These are phyloP conservation scores for Vaccinium macrocarpon DNA, from an alignment of 148 eudicot genomes.

Conservation along the genomic window DNA sequence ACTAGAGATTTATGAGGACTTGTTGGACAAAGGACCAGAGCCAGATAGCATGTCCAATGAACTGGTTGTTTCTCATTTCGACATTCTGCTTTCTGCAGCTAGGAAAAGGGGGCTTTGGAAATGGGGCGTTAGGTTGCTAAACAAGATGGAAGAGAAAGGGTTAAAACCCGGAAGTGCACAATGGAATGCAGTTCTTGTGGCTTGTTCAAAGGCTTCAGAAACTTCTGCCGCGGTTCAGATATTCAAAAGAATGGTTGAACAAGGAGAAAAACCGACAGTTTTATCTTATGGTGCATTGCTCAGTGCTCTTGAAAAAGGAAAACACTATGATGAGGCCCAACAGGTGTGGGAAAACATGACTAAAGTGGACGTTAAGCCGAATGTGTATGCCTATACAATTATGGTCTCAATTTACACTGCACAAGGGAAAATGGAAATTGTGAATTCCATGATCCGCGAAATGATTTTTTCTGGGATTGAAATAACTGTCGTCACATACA, in stretches of 20 bases:
- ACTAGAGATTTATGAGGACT: constrained; percentile 81
- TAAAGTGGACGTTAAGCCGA: constrained; percentile 71
- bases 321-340: constrained; percentile 68
- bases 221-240: constrained; percentile 74
- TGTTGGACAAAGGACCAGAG: constrained; percentile 85
- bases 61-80: constrained; percentile 75
- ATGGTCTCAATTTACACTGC: constrained; percentile 82
- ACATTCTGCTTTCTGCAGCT: constrained; percentile 68
- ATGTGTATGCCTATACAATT: constrained; percentile 79
- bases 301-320: constrained; percentile 93
- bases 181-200: constrained; percentile 93
- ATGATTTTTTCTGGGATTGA: constrained; percentile 54
- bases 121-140: constrained; percentile 79
- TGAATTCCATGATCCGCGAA: constrained; percentile 62
- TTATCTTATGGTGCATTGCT: constrained; percentile 88
- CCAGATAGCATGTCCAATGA: constrained; percentile 84
- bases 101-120: constrained; percentile 81
- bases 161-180: constrained; percentile 74
- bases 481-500: constrained; percentile 83
- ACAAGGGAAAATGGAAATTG: constrained; percentile 59
- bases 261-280: constrained; percentile 83
- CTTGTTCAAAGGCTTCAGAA: constrained; percentile 97
- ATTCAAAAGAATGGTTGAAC: constrained; percentile 76
- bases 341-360: constrained; percentile 88
- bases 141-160: constrained; percentile 93